Base-by-base conservation (phyloP, 2,329 filamentous ascomycete species). In the Pestalotiopsis sp. region DNA sequence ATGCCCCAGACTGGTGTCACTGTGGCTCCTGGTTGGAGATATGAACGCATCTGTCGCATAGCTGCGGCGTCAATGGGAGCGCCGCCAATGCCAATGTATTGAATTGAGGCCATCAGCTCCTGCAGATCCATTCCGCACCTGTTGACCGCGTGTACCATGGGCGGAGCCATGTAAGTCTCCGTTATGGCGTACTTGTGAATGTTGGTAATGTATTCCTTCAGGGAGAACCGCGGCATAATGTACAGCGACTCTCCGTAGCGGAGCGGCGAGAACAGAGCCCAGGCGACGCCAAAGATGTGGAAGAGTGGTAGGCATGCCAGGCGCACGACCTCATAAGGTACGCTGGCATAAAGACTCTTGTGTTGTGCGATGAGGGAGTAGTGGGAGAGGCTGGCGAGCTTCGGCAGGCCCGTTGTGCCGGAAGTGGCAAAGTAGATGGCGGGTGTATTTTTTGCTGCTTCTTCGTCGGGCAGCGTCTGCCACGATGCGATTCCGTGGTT, bases 241-340 rank as follows among this genome's bases (percentile, higher is more conserved):
- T 66, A 66, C 7, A 66, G 9, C 14, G 64, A 45, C 23, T 66
- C 41, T 23, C 64, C 64, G n/a, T 66, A 57, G 6, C 49, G 41
- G 23, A 66, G 41, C 4, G 64, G 41, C 25, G 17, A 45, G 14
- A 57, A 56, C 3, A 66, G 20, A 2, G 64, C 64, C 64, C 64
- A 66, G 45, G 64, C 64, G 20, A 36, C 64, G 11, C 64, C 64
- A 20, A 66, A 66, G 9, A 66, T 58, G 64, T 66, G 64, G 41
- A 66, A 66, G 7, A 66, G 31, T 20, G 64, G 64, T 3, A 66
- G 45, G 20, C 64, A 36, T n/a, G 41, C 49, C 14, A 66, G 31
- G 2, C 64, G 11, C 13, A 56, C 41, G 9, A 49, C 25, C 23
- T 56, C 64, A n/a, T 66, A 66, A n/a, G 64, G 64, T 36, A 58